Conservation (phyloP, 495 filamentous ascomycete genomes). For the Penicillium cinerascens region DNA sequence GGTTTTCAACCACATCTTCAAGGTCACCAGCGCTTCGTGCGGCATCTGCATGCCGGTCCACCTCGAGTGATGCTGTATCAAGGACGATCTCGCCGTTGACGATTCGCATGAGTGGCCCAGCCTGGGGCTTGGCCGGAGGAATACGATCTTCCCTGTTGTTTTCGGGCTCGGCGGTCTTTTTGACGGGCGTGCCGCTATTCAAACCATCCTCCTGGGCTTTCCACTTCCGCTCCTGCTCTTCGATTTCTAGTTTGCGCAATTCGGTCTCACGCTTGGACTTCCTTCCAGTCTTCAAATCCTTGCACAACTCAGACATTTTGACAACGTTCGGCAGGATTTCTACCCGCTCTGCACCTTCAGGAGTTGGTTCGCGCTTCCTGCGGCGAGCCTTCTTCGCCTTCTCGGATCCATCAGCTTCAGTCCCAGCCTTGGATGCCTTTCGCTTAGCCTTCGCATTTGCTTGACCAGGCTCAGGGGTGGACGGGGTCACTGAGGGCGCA, state of each 20-base stretch:
- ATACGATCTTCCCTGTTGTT: conserved; percentile 12
- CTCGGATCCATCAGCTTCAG: conserved; percentile 23
- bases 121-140: conserved; percentile 24
- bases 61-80: conserved; percentile 69
- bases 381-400: conserved; percentile 27
- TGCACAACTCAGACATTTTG: conserved; percentile 81
- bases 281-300: conserved; percentile 71
- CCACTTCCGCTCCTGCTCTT: conserved; percentile 46
- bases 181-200: conserved; percentile 20
- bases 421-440: conserved; percentile 23
- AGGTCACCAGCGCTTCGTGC: conserved; percentile 54
- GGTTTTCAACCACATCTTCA: conserved; percentile 69
- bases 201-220: conserved; percentile 38
- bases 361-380: conserved; percentile 57
- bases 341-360: conserved; percentile 70
- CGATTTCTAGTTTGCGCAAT: conserved; percentile 52
- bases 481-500: conserved; percentile 5
- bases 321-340: conserved; percentile 65
- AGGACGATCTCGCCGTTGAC: conserved; percentile 83
- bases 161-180: conserved; percentile 28
- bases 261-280: conserved; percentile 68
- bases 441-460: conserved; percentile 24
- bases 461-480: conserved; percentile 16
- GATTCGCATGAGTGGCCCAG: conserved; percentile 60
- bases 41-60: conserved; percentile 74